Base-by-base conservation (phyloP, 1,284 basidiomycete genomes). In the Malassezia sp. region DNA sequence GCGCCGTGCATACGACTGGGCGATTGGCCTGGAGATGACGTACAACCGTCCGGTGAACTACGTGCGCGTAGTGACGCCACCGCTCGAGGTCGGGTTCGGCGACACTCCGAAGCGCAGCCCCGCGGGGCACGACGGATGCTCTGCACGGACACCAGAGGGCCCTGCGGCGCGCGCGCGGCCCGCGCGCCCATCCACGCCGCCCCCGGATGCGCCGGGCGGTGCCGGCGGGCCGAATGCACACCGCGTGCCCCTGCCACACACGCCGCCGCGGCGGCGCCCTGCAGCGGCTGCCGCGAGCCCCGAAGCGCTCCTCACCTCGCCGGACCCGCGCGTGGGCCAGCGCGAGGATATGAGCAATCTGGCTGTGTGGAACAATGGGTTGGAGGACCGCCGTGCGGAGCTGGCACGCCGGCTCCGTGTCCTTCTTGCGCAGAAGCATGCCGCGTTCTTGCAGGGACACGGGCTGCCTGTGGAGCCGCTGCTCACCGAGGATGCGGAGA, bases 291-390 rank as follows among this genome's bases (percentile, higher is more conserved):
- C n/a, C n/a, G n/a, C n/a, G n/a, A n/a, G n/a, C n/a, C n/a, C n/a
- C n/a, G n/a, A n/a, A n/a, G n/a, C n/a, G n/a, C n/a, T n/a, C n/a
- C n/a, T n/a, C n/a, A n/a, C n/a, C n/a, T n/a, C n/a, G n/a, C n/a
- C n/a, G n/a, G n/a, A n/a, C n/a, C n/a, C n/a, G n/a, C n/a, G n/a
- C n/a, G n/a, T n/a, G n/a, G n/a, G n/a, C n/a, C n/a, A n/a, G n/a
- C n/a, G n/a, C n/a, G 47, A 49, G 9, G 54, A 53, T 9, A 63
- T 65, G 64, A 60, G 56, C 26, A 45, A 63, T 3, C 49, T 67
- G 2, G 65, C 65, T 5, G 41, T 63, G 34, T 68, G 65, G 65
- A 66, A 64, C 49, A 61, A 59, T 22, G 65, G 65, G 1, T 23
- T 63, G 21, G 65, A 66, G 15, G 56, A 52, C 31, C 44, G 65